Percentiles rank a stretch among this genome's conserved stretches.
These are phyloP conservation scores for Pseudopyricularia javanii DNA, from an alignment of 2,329 filamentous ascomycete species.

Conservation along the genomic window DNA sequence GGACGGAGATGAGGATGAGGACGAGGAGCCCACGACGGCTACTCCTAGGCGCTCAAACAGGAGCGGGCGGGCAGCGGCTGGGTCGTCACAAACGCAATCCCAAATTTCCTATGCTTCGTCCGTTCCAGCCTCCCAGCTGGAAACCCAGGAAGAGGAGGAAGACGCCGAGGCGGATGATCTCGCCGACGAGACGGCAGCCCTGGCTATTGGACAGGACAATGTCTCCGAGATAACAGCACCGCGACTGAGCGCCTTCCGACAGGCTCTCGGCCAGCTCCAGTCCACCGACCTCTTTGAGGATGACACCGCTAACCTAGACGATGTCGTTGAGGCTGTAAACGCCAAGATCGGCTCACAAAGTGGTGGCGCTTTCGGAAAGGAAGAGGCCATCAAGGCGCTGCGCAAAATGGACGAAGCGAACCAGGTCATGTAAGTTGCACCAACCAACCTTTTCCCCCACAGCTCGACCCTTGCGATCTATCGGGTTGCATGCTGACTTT, in stretches of 20 bases:
- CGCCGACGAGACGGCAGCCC: slow-evolving; percentile 25
- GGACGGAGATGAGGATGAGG: slow-evolving; percentile 32
- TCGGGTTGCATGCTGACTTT: not conserved
- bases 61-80: slow-evolving; percentile 16
- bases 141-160: slow-evolving; percentile 21
- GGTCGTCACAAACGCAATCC: slow-evolving; percentile 29
- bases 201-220: slow-evolving; percentile 20
- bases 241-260: slow-evolving; percentile 65
- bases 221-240: slow-evolving; percentile 35
- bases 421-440: slow-evolving; percentile 71
- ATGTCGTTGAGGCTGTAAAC: slow-evolving; percentile 72
- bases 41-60: slow-evolving; percentile 28
- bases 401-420: slow-evolving; percentile 71
- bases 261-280: slow-evolving; percentile 71
- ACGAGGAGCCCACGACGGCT: slow-evolving; percentile 37
- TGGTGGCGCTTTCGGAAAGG: slow-evolving; percentile 51
- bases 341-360: slow-evolving; percentile 40
- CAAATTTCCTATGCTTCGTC: slow-evolving; percentile 71
- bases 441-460: too few relatives aligned
- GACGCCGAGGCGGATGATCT: slow-evolving; percentile 30
- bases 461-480: not conserved
- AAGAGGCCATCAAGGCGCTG: slow-evolving; percentile 67
- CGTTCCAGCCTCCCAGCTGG: slow-evolving; percentile 59
- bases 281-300: slow-evolving; percentile 75
- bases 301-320: slow-evolving; percentile 66